Base-by-base conservation (phyloP, 768 basidiomycete species). In the Rhodotorula taiwanensis region DNA sequence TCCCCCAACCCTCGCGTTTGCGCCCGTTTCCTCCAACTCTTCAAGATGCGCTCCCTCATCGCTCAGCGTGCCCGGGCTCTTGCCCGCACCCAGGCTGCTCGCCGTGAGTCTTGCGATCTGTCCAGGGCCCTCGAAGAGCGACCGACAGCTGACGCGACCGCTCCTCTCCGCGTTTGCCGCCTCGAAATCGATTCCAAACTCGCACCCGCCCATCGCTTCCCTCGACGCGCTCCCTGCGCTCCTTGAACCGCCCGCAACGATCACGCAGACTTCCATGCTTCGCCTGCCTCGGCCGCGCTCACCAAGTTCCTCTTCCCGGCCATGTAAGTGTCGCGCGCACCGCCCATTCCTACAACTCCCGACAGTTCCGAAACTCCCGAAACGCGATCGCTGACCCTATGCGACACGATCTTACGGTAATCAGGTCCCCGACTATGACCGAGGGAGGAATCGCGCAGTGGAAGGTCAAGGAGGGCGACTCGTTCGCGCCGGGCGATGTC, bases 341-440 rank as follows among this genome's bases (percentile, higher is more conserved):
- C 10, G 30, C 20, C 1, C 25, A 3, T 18, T 9, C 53, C 20
- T 53, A 3, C 20, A 11, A n/a, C 36, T 20, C 36, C 27, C 15
- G 49, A 18, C 44, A n/a, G n/a, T n/a, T n/a, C n/a, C n/a, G n/a
- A n/a, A n/a, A n/a, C 43, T 31, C 53, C 4, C 27, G 3, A 10
- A 41, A 11, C 42, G 39, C 9, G 11, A 11, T 34, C 33, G 9
- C 28, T 30, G 9, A 23, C 34, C 36, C 20, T 11, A 41, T 41
- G 41, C 41, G n/a, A n/a, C n/a, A n/a, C n/a, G n/a, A n/a, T n/a
- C n/a, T n/a, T n/a, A n/a, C n/a, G n/a, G n/a, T n/a, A 59, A 91
- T 5, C 71, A 99, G 98, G 94, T 94, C 90, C 67, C 95, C 95
- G 36, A 99, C 95, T 61, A 99, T 99, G 95, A 92, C 92, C 5